Conservation (phyloP, 225 moss, liverwort and hornwort genomes). For the Ulota crispa region DNA sequence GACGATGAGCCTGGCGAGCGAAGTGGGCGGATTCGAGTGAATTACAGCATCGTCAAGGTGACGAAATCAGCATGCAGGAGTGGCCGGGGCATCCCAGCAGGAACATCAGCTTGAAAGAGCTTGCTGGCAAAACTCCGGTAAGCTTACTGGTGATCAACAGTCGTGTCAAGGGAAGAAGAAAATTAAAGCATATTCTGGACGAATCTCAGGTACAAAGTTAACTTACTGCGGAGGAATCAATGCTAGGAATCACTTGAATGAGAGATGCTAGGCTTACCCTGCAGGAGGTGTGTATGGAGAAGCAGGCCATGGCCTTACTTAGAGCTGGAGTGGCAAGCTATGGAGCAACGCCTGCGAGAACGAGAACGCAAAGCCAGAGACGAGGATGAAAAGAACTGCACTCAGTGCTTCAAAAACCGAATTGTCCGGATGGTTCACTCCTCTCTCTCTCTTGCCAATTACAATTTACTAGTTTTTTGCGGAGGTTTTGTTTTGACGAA, state of each 20-base stretch:
- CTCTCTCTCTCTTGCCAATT: neutral
- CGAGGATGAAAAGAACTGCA: fast-evolving
- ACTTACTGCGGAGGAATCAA: neutral
- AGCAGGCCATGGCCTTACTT: fast-evolving
- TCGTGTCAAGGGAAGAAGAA: neutral
- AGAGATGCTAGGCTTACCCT: fast-evolving
- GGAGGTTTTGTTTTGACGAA: neutral
- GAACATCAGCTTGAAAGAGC: too few relatives aligned
- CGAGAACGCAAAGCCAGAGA: fast-evolving
- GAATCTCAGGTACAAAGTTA: neutral
- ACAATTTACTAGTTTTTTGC: fast-evolving
- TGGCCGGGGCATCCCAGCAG: too few relatives aligned
- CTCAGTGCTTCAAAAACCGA: fast-evolving
- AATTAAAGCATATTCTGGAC: too few relatives aligned
- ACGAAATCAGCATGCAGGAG: neutral
- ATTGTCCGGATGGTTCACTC: fast-evolving
- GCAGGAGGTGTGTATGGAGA: fast-evolving
- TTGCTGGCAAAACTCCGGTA: neutral
- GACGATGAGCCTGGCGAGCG: neutral
- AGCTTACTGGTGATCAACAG: neutral
- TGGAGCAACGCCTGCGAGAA: fast-evolving
- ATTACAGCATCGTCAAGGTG: neutral
- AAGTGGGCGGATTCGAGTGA: too few relatives aligned
- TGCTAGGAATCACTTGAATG: neutral
- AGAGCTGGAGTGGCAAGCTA: fast-evolving